phyloP scores from a whole-genome alignment of 106 monocot genomes.

The Cymbidium sinense region DNA sequence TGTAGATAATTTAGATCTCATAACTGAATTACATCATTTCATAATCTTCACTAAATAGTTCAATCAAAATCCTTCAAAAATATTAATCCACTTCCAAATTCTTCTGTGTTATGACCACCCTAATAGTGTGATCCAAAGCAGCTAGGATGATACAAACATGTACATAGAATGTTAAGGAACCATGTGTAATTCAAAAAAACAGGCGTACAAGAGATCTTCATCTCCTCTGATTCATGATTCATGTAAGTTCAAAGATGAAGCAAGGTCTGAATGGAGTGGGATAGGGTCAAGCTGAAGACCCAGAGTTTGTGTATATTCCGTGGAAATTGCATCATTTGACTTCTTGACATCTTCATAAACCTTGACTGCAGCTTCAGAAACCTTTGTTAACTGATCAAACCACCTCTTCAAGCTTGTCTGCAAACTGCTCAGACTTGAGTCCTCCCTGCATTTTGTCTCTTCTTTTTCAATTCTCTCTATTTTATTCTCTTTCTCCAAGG shows the following conservation, averaged over 20 bases:
- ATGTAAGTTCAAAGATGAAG: too few species aligned
- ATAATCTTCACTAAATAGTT: background rate
- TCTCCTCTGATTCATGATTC: background rate
- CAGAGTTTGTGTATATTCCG: conserved; percentile 16
- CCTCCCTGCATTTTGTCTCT: conserved; percentile 8
- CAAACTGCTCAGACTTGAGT: conserved; percentile 19
- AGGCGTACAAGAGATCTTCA: background rate
- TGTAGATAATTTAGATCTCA: background rate
- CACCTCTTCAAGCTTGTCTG: conserved; percentile 35
- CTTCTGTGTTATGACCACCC: background rate
- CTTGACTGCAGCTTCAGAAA: conserved; percentile 65
- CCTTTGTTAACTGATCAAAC: conserved; percentile 52
- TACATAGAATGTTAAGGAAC: background rate
- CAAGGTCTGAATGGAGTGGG: too few species aligned
- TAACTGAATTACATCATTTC: background rate
- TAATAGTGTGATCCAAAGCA: background rate
- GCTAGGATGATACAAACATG: background rate
- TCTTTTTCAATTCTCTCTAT: background rate
- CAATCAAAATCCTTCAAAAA: background rate
- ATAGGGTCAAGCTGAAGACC: too few species aligned
- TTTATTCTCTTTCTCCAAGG: background rate
- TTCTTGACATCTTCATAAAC: conserved; percentile 54
- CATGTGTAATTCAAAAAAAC: too few species aligned
- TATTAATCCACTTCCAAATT: background rate
- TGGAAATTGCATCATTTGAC: conserved; percentile 27